Conservation (phyloP, 176 grass and related monocot genomes). For the Musa troglodytarum region DNA sequence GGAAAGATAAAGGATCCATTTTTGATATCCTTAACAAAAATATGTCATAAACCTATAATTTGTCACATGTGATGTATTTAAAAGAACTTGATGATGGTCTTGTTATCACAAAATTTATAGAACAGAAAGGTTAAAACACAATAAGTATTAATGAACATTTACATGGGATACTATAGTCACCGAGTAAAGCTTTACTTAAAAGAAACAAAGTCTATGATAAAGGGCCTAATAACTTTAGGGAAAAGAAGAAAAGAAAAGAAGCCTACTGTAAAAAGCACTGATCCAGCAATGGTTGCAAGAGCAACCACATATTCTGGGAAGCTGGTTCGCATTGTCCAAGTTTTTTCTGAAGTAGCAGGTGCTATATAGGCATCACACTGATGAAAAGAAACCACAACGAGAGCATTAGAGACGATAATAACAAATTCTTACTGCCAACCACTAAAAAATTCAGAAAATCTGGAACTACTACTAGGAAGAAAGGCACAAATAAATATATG, state of each 20-base stretch:
- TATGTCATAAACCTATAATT: too few species aligned
- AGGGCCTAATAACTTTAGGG: too few species aligned
- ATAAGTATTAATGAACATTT: background rate
- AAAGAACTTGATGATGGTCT: too few species aligned
- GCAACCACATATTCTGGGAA: slow-evolving; percentile 99
- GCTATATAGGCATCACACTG: slow-evolving; percentile 80
- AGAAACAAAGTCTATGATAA: background rate
- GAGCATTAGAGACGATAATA: background rate
- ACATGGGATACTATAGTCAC: background rate
- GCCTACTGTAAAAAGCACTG: slow-evolving; percentile 85
- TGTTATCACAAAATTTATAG: background rate
- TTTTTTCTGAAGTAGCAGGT: slow-evolving; percentile 55
- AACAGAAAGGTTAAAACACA: background rate
- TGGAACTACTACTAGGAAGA: background rate
- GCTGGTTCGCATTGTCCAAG: slow-evolving; percentile 87
- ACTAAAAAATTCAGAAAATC: background rate
- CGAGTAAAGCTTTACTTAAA: too few species aligned
- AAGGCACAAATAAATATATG: too few species aligned
- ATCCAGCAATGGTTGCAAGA: slow-evolving; percentile 92
- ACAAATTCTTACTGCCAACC: background rate
- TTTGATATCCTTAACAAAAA: too few species aligned
- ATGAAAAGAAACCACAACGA: background rate
- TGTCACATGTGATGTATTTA: too few species aligned
- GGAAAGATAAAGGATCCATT: too few species aligned
- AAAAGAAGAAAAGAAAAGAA: too few species aligned